Percentiles rank a stretch among this genome's conserved stretches.
Evolutionary conservation across 2,329 filamentous ascomycete species (phyloP).

Genomic region (Hortaea werneckii): DNA sequence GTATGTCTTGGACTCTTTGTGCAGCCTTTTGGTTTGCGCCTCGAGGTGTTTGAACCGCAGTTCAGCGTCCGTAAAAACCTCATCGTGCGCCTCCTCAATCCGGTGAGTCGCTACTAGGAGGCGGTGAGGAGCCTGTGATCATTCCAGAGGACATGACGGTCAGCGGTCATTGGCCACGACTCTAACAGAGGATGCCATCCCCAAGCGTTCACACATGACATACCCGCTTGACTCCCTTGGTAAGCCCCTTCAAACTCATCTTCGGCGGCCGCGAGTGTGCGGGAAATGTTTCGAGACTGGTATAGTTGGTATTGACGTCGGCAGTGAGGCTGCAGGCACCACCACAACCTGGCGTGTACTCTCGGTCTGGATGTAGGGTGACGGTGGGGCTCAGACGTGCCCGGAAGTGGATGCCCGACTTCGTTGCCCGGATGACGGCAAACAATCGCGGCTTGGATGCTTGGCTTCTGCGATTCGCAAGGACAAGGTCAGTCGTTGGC

Average conservation of each 20-base stretch:
- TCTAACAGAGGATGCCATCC: neutral
- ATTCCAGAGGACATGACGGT: neutral
- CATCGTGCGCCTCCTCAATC: slow-evolving; percentile 73
- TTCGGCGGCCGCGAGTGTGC: slow-evolving; percentile 7
- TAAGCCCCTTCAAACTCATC: slow-evolving; percentile 97
- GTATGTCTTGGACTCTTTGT: slow-evolving; percentile 96
- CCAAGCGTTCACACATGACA: neutral
- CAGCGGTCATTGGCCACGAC: neutral
- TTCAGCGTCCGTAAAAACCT: slow-evolving; percentile 89
- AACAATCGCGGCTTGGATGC: neutral
- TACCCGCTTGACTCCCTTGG: slow-evolving; percentile 81
- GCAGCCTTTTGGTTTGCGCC: slow-evolving; percentile 88
- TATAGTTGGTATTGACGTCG: no score
- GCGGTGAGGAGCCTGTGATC: neutral
- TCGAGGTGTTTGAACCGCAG: slow-evolving; percentile 89
- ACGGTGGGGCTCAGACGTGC: neutral
- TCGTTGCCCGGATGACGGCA: neutral
- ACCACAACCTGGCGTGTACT: neutral
- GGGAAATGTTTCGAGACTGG: no score
- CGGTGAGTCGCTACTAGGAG: no score
- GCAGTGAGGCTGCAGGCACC: neutral
- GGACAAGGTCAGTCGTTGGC: no score
- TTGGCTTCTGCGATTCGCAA: no score
- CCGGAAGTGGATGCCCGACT: neutral
- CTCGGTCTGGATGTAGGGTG: neutral